Conservation (phyloP, 345 rosid species). For the Heritiera littoralis region DNA sequence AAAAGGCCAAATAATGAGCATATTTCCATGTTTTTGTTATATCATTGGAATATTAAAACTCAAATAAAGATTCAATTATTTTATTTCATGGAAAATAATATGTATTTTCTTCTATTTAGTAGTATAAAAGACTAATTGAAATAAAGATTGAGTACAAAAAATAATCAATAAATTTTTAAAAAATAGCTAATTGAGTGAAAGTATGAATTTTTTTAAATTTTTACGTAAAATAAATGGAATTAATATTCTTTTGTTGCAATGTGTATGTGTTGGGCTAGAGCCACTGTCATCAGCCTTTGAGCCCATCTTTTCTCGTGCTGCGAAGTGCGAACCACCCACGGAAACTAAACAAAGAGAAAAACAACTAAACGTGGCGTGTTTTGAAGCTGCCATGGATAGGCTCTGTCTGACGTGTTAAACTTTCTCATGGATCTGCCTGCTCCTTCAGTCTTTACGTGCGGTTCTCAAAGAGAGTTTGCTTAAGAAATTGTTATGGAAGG, state of each 20-base stretch:
- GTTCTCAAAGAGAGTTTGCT: neutral
- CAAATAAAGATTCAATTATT: too few relatives aligned
- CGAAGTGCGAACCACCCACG: neutral
- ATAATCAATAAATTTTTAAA: too few relatives aligned
- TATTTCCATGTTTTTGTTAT: too few relatives aligned
- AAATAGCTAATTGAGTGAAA: too few relatives aligned
- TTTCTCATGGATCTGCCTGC: neutral
- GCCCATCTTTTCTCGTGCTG: neutral
- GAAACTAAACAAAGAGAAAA: neutral
- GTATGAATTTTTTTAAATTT: too few relatives aligned
- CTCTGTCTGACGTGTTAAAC: neutral
- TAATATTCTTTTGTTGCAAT: too few relatives aligned
- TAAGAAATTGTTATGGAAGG: slow-evolving; percentile 29
- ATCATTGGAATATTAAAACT: too few relatives aligned
- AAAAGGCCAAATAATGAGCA: too few relatives aligned
- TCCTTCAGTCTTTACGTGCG: neutral
- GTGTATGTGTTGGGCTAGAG: too few relatives aligned
- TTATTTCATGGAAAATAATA: neutral
- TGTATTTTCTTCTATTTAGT: neutral
- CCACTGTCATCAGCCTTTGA: neutral
- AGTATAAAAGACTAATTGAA: neutral
- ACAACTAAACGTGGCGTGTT: neutral
- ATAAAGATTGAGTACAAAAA: neutral
- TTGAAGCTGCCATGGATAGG: neutral
- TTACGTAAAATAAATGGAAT: too few relatives aligned